Evolutionary conservation across 2,329 filamentous ascomycete genomes (phyloP).

Genomic region (Fusarium xyrophilum): DNA sequence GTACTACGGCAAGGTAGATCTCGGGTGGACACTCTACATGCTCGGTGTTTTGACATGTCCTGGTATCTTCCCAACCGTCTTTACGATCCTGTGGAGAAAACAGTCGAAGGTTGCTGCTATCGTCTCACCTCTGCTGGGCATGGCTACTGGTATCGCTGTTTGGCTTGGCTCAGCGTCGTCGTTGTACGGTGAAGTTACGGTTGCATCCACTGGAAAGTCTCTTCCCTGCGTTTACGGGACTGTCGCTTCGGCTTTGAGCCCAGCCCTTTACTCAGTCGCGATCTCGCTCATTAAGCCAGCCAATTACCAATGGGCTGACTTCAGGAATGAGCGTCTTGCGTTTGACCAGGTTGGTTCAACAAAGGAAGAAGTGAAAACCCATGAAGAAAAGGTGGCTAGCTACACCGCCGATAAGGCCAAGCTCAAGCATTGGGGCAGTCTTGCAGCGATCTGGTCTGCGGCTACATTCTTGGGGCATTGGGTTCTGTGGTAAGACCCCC

Average conservation of each 20-base stretch:
- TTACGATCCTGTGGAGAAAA: slow-evolving; percentile 59
- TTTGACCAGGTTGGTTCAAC: slow-evolving; percentile 41
- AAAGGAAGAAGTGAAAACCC: neutral
- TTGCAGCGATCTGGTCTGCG: slow-evolving; percentile 46
- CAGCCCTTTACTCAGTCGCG: slow-evolving; percentile 52
- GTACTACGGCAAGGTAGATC: slow-evolving; percentile 60
- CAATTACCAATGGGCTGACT: slow-evolving; percentile 50
- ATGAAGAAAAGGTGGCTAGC: slow-evolving; percentile 36
- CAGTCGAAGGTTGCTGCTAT: slow-evolving; percentile 59
- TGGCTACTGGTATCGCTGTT: slow-evolving; percentile 58
- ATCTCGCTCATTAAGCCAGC: slow-evolving; percentile 55
- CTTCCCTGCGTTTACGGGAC: slow-evolving; percentile 62
- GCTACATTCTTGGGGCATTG: slow-evolving; percentile 61
- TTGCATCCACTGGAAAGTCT: slow-evolving; percentile 56
- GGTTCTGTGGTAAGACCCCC: slow-evolving; percentile 49
- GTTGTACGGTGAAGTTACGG: slow-evolving; percentile 55
- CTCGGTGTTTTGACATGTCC: slow-evolving; percentile 61
- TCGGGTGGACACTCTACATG: slow-evolving; percentile 63
- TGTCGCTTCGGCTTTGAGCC: slow-evolving; percentile 54
- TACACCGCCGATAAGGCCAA: slow-evolving; percentile 45
- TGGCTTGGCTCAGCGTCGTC: slow-evolving; percentile 59
- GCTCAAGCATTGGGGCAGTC: slow-evolving; percentile 54
- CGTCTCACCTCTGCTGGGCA: slow-evolving; percentile 56
- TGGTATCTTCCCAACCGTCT: slow-evolving; percentile 60
- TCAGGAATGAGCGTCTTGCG: slow-evolving; percentile 50